A percentile compares a stretch with the other conserved stretches of the same genome.
These are phyloP conservation scores for Lophium mytilinum DNA, from an alignment of 495 filamentous ascomycete genomes.

Conservation along the genomic window DNA sequence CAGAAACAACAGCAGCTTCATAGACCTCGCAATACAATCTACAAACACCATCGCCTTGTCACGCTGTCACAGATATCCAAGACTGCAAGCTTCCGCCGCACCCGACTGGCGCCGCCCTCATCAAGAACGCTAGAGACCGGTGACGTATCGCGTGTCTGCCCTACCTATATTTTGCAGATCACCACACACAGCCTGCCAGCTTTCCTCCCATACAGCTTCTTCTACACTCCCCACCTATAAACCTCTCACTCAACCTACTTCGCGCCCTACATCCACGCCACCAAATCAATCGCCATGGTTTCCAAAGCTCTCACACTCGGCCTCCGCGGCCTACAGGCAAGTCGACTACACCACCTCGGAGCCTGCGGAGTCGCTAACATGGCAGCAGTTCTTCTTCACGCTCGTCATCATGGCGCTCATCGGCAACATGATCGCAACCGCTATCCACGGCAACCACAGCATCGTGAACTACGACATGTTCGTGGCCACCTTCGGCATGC, in stretches of 20 bases:
- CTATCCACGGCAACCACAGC: slow-evolving; percentile 47
- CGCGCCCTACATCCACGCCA: not conserved
- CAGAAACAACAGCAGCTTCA: too few species aligned
- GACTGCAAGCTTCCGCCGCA: too few species aligned
- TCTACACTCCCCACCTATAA: not conserved
- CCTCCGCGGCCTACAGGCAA: slow-evolving; percentile 19
- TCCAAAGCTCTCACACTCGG: slow-evolving; percentile 16
- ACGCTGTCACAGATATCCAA: too few species aligned
- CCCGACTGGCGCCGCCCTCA: too few species aligned
- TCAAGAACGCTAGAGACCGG: too few species aligned
- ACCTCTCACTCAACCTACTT: not conserved
- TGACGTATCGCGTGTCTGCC: too few species aligned
- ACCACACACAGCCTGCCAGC: not conserved
- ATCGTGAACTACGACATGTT: slow-evolving; percentile 62
- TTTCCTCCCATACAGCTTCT: not conserved
- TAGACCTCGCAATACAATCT: too few species aligned
- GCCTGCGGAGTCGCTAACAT: not conserved
- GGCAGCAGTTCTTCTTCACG: slow-evolving; percentile 53
- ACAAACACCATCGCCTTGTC: too few species aligned
- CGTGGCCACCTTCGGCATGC: slow-evolving; percentile 54
- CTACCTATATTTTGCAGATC: not conserved
- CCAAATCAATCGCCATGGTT: slow-evolving; percentile 19
- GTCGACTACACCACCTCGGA: not conserved
- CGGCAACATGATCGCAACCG: slow-evolving; percentile 58
- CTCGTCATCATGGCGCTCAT: slow-evolving; percentile 58